Percentiles rank a stretch among this genome's conserved stretches.
Conservation (phyloP, 345 rosid genomes). For the Hirschfeldia incana region DNA sequence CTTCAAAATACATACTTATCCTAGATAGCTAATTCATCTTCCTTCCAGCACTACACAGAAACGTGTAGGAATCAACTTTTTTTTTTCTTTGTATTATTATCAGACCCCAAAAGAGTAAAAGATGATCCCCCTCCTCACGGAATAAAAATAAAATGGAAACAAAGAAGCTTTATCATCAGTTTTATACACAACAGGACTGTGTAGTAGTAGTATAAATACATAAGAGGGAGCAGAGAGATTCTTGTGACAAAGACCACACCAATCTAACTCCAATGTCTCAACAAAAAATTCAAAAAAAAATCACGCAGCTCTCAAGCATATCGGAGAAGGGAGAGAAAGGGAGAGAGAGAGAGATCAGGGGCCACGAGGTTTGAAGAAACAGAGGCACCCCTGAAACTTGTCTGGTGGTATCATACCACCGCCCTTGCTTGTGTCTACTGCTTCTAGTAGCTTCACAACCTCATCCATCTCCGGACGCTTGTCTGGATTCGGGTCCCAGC, state of each 20-base stretch:
- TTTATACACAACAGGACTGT: slow-evolving; percentile 18
- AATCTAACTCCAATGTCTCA: slow-evolving; percentile 28
- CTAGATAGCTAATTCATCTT: too few relatives aligned
- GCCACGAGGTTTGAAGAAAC: slow-evolving; percentile 64
- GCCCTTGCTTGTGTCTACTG: slow-evolving; percentile 76
- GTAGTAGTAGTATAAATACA: slow-evolving; percentile 27
- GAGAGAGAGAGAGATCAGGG: slow-evolving; percentile 42
- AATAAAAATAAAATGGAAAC: not conserved
- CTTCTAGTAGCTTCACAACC: slow-evolving; percentile 69
- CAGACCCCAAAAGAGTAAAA: not conserved
- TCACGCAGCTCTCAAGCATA: slow-evolving; percentile 27
- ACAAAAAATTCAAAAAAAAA: not conserved
- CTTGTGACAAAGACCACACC: slow-evolving; percentile 13
- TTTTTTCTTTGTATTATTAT: not conserved
- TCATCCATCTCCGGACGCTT: slow-evolving; percentile 81
- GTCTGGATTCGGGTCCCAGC: slow-evolving; percentile 75
- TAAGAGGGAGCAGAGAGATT: not conserved
- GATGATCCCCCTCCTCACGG: not conserved
- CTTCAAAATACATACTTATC: too few relatives aligned
- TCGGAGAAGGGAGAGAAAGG: not conserved
- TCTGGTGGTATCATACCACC: slow-evolving; percentile 93
- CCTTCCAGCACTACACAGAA: not conserved
- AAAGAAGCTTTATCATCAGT: slow-evolving; percentile 21
- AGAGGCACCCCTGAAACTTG: slow-evolving; percentile 63
- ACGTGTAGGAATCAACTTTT: not conserved